Base-by-base conservation (phyloP, 148 eudicot species). In the Chenopodium berlandieri region DNA sequence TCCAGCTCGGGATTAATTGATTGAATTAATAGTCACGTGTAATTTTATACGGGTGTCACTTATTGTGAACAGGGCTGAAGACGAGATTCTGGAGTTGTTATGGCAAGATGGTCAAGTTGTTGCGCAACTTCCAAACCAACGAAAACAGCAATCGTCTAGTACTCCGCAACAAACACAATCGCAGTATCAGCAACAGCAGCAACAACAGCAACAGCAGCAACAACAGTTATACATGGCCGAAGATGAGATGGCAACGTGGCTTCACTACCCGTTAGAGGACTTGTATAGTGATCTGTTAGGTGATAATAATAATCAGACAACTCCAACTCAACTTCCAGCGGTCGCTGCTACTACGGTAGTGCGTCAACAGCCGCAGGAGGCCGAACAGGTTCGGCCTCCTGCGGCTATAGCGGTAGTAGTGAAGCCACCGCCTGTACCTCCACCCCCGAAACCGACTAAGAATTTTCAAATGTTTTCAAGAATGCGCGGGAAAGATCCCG, bases 181-280 rank as follows among this genome's bases (percentile, higher is more conserved):
- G 1, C 63, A 58, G 0, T 37, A 37, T 17, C 75, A 40, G 50
- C 50, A 20, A 0, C 27, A 46, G 0, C 52, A 62, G 4, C 66
- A 23, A 0, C 8, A 46, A 2, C 76, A 73, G 0, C 60, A 37
- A 6, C 81, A 63, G 80, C 81, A 80, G 16, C 63, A 82, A 1
- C 40, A 30, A 27, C 83, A 74, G 3, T 75, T 88, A 16, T 89
- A 86, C 75, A 90, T 91, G 83, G 91, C 86, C 10, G 94, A 91
- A 50, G 93, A 90, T 25, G 97, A 91, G 83, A 89, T 90, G 95
- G 87, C 89, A 14, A 80, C 93, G 0, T 93, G 97, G 97, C 87
- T 93, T 44, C 93, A 93, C 48, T 89, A 80, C 75, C 93, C 95
- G 0, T 50, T 84, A 8, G 94, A 91, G 3, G 87, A 92, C 65